These are phyloP conservation scores for Aspergillus olivimuriae DNA, from an alignment of 495 filamentous ascomycete genomes.

Conservation along the genomic window DNA sequence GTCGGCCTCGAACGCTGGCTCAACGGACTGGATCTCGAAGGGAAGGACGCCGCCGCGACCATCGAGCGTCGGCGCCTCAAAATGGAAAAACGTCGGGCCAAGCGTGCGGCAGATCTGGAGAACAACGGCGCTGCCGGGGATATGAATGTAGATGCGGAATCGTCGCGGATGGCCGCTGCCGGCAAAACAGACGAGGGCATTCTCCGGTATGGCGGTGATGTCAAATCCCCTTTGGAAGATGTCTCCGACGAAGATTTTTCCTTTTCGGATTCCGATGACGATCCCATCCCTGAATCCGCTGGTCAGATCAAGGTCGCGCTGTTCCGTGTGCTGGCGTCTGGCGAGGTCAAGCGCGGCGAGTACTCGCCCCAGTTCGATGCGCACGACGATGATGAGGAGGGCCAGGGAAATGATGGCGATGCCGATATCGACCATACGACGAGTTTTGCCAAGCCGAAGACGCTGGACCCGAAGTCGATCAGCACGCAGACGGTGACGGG, in stretches of 20 bases:
- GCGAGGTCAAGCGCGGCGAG: slow-evolving; percentile 93
- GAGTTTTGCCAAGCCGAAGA: slow-evolving; percentile 96
- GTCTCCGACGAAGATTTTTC: slow-evolving; percentile 63
- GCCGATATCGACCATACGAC: slow-evolving; percentile 93
- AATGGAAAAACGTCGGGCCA: slow-evolving; percentile 76
- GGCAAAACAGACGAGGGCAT: slow-evolving; percentile 45
- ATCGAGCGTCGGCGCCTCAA: slow-evolving; percentile 81
- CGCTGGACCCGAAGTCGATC: slow-evolving; percentile 92
- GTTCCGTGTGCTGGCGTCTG: slow-evolving; percentile 90
- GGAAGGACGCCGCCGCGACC: slow-evolving; percentile 79
- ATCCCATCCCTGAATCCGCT: slow-evolving; percentile 86
- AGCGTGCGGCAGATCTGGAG: slow-evolving; percentile 52
- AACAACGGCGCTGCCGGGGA: slow-evolving; percentile 18
- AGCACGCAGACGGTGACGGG: slow-evolving; percentile 97
- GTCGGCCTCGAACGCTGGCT: slow-evolving; percentile 95
- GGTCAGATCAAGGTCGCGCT: slow-evolving; percentile 98
- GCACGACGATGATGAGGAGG: slow-evolving; percentile 82
- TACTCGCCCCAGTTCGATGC: slow-evolving; percentile 98
- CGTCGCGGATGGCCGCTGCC: too few relatives aligned
- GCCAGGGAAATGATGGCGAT: slow-evolving; percentile 39
- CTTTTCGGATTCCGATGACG: slow-evolving; percentile 75
- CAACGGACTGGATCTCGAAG: slow-evolving; percentile 87
- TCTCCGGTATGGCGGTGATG: slow-evolving; percentile 70
- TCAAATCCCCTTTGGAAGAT: slow-evolving; percentile 63
- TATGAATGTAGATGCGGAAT: too few relatives aligned